Evolutionary conservation across 2,329 filamentous ascomycete species (phyloP).

Genomic region (Emmonsiellopsis sp.): DNA sequence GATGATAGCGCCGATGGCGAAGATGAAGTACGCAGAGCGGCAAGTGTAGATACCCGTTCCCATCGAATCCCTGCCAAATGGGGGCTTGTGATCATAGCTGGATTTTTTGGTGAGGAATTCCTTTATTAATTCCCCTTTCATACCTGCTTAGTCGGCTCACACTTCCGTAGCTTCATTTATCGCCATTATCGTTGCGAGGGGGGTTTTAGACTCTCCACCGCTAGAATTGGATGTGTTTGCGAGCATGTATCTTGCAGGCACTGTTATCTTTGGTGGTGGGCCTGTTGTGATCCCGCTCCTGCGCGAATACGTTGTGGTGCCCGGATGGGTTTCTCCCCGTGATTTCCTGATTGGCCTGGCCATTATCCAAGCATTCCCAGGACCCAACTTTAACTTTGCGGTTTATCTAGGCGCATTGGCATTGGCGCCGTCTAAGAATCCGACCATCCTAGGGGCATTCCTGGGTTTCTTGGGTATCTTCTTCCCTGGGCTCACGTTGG

Average conservation of each 20-base stretch:
- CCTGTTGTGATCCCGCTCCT: constrained; percentile 57
- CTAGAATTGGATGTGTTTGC: constrained; percentile 54
- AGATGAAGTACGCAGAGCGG: neutral
- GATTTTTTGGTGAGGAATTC: constrained; percentile 39
- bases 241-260: constrained; percentile 65
- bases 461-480: constrained; percentile 41
- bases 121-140: neutral
- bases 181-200: constrained; percentile 42
- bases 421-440: constrained; percentile 23
- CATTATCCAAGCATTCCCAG: constrained; percentile 60
- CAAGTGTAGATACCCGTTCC: constrained; percentile 7
- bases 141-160: neutral
- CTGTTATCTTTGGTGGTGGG: constrained; percentile 56
- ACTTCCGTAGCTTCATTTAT: constrained; percentile 41
- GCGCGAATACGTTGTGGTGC: constrained; percentile 51
- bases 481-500: constrained; percentile 25
- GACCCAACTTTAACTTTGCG: constrained; percentile 44
- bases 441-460: constrained; percentile 38
- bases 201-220: constrained; percentile 29
- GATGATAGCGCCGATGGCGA: neutral
- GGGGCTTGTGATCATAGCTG: constrained; percentile 21
- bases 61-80: constrained; percentile 11
- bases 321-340: constrained; percentile 59
- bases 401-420: constrained; percentile 48
- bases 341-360: constrained; percentile 67